Percentiles rank a stretch among this genome's conserved stretches.
These are phyloP conservation scores for Microcyclospora pomicola DNA, from an alignment of 2,329 filamentous ascomycete species.

Conservation along the genomic window DNA sequence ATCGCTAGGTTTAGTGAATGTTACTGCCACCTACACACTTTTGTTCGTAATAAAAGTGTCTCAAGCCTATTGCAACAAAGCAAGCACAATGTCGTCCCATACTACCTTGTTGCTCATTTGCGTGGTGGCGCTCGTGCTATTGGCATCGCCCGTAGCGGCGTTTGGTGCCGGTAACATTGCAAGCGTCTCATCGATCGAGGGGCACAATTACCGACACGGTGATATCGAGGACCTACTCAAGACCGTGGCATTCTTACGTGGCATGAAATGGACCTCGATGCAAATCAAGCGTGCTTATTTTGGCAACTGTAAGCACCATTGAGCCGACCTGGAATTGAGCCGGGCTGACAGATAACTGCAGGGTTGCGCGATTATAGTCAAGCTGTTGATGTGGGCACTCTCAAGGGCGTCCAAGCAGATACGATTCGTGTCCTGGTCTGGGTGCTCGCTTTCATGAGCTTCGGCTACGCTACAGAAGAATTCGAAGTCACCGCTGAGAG, in stretches of 20 bases:
- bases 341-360: neutral
- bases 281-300: constrained; percentile 25
- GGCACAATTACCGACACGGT: constrained; percentile 39
- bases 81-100: too few relatives aligned
- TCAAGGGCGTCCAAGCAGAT: constrained; percentile 39
- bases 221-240: constrained; percentile 40
- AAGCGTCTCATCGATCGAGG: constrained; percentile 29
- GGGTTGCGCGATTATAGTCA: constrained; percentile 37
- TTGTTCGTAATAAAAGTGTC: too few relatives aligned
- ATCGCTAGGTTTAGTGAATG: too few relatives aligned
- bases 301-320: constrained; percentile 22
- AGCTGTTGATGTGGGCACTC: constrained; percentile 41
- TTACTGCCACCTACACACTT: too few relatives aligned
- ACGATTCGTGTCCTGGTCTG: constrained; percentile 42
- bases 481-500: constrained; percentile 43
- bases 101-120: constrained; percentile 14
- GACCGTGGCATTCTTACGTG: constrained; percentile 34
- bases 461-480: constrained; percentile 42
- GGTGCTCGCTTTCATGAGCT: constrained; percentile 42
- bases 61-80: too few relatives aligned
- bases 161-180: constrained; percentile 38
- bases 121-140: constrained; percentile 13
- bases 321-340: constrained; percentile 1
- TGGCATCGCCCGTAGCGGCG: constrained; percentile 18
- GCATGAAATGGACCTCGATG: constrained; percentile 40